Conservation (phyloP, 2,329 filamentous ascomycete genomes). For the Hansfordia pulvinata region DNA sequence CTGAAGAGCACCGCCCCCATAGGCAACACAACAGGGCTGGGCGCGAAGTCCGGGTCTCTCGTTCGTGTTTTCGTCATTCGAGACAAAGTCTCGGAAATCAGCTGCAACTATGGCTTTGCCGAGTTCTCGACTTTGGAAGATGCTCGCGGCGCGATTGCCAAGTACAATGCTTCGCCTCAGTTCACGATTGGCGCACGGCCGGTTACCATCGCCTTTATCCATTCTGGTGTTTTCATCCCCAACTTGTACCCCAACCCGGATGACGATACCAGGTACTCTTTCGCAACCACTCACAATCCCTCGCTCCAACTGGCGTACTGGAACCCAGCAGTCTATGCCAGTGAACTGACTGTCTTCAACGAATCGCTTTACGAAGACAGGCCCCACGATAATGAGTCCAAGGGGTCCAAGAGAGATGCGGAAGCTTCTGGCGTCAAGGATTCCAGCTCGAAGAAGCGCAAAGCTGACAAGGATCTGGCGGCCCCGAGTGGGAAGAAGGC, state of each 20-base stretch:
- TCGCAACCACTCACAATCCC: constrained; percentile 56
- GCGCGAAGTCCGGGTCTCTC: constrained; percentile 61
- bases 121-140: constrained; percentile 70
- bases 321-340: constrained; percentile 61
- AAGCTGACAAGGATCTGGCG: constrained; percentile 30
- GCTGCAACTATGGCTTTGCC: constrained; percentile 71
- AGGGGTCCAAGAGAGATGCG: constrained; percentile 19
- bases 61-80: constrained; percentile 66
- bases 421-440: constrained; percentile 16
- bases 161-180: constrained; percentile 57
- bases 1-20: constrained; percentile 46
- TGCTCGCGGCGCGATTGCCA: constrained; percentile 58
- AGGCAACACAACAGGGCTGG: constrained; percentile 43
- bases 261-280: constrained; percentile 49
- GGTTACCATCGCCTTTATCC: constrained; percentile 61
- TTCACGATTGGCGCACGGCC: constrained; percentile 68
- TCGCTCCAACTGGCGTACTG: constrained; percentile 60
- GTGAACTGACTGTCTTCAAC: constrained; percentile 44
- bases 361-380: constrained; percentile 27
- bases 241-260: constrained; percentile 44
- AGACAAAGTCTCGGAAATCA: constrained; percentile 56
- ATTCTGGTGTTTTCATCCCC: constrained; percentile 74
- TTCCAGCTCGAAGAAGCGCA: constrained; percentile 23
- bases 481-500: constrained; percentile 27
- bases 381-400: constrained; percentile 22